phyloP scores from a whole-genome alignment of 163 green algal species.

The Chloromonas sp. region DNA sequence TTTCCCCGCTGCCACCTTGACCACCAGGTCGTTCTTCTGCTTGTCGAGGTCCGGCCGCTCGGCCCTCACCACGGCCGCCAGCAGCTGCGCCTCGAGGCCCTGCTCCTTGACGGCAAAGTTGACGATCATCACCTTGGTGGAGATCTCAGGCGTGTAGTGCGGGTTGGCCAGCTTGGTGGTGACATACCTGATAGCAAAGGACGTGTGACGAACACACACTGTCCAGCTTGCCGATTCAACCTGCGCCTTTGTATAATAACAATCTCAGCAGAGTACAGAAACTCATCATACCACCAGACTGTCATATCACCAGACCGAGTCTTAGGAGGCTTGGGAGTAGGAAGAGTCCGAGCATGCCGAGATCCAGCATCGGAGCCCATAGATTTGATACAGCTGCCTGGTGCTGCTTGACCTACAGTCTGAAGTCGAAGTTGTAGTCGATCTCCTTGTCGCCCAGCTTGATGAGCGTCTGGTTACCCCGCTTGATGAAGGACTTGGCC shows the following conservation, averaged over 20 bases:
- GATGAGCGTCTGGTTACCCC: slow-evolving; percentile 68
- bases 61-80: slow-evolving; percentile 71
- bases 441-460: slow-evolving; percentile 84
- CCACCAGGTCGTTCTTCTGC: slow-evolving; percentile 85
- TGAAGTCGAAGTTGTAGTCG: slow-evolving; percentile 2
- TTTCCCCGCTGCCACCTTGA: slow-evolving; percentile 71
- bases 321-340: too few species aligned
- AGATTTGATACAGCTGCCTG: too few species aligned
- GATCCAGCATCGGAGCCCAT: too few species aligned
- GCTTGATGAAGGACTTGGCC: slow-evolving; percentile 75
- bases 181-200: slow-evolving; percentile 64
- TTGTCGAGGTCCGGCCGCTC: slow-evolving; percentile 77
- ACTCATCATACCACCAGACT: too few species aligned
- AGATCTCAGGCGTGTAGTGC: slow-evolving; percentile 82
- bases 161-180: slow-evolving; percentile 83
- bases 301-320: too few species aligned
- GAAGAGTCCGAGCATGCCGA: too few species aligned
- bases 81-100: slow-evolving; percentile 79
- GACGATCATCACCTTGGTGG: slow-evolving; percentile 75
- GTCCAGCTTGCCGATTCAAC: neutral
- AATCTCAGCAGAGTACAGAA: too few species aligned
- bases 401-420: too few species aligned
- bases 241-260: too few species aligned
- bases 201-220: slow-evolving; percentile 12
- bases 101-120: slow-evolving; percentile 85